Conservation (phyloP, 768 basidiomycete genomes). For the Termitomyces heimii region DNA sequence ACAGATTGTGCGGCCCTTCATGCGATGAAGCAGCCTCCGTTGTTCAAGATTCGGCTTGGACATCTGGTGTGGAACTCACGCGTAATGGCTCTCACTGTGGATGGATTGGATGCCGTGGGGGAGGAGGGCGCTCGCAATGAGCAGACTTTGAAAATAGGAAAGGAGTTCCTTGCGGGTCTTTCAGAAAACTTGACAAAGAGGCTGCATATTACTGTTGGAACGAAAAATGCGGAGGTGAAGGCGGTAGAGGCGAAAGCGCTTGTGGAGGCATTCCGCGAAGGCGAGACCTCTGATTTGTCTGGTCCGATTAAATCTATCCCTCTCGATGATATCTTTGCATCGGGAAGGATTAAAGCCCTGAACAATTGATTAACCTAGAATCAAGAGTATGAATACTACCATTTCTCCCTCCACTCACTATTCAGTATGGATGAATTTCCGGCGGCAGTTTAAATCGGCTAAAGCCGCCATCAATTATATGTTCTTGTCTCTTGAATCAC, state of each 20-base stretch:
- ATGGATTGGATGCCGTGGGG: slow-evolving; percentile 37
- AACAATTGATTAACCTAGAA: not conserved
- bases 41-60: slow-evolving; percentile 57
- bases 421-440: not conserved
- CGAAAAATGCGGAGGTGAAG: slow-evolving; percentile 37
- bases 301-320: slow-evolving; percentile 8
- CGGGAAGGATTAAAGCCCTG: slow-evolving; percentile 17
- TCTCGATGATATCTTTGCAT: slow-evolving; percentile 10
- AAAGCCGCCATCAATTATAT: not conserved
- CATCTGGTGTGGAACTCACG: slow-evolving; percentile 69
- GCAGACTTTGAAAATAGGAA: slow-evolving; percentile 22
- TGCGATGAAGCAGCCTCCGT: slow-evolving; percentile 31
- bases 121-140: slow-evolving; percentile 17
- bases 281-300: slow-evolving; percentile 15
- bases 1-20: slow-evolving; percentile 43
- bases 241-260: slow-evolving; percentile 69
- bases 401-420: not conserved
- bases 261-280: slow-evolving; percentile 48
- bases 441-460: too few relatives aligned
- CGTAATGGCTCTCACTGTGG: slow-evolving; percentile 77
- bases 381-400: not conserved
- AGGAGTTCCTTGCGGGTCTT: slow-evolving; percentile 41
- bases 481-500: too few relatives aligned
- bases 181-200: slow-evolving; percentile 38
- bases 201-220: slow-evolving; percentile 90